Base-by-base conservation (phyloP, 768 basidiomycete species). In the Trametopsis cervina region DNA sequence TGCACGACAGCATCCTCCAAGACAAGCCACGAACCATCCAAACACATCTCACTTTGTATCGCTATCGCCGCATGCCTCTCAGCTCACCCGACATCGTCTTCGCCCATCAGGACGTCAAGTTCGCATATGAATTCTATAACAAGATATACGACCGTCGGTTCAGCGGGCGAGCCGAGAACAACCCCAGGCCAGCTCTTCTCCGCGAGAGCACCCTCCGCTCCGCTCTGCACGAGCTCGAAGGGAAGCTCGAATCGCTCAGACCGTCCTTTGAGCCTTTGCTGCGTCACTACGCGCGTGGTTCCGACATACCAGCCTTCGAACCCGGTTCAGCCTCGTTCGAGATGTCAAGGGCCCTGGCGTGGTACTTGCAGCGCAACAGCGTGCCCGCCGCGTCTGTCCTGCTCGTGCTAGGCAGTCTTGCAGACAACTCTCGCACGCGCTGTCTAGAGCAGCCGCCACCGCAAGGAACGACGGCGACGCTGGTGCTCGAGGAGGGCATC, bases 1-100 rank as follows among this genome's bases (percentile, higher is more conserved):
- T 92, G 11, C 72, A 93, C 37, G 94, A 97, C 61, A 85, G 88
- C 65, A 85, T 97, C 42, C 69, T 92, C n/a, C 83, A 89, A 61
- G 93, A 94, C 66, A 96, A 95, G 61, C 81, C 85, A 11, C 77
- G 81, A 49, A 82, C 86, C 0, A 66, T 94, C 3, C 81, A 85
- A 55, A 74, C 83, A 0, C 85, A 91, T 60, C 68, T 93, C 2
- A 79, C 78, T 1, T 61, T 93, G 23, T 89, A 83, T 59, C 75
- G 71, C 42, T 81, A 81, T 56, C 81, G 87, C 49, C 74, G 66
- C 45, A 79, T 83, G 75, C 67, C 73, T 3, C 76, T 78, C 0
- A 56, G 65, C 3, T 77, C 78, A 4, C 74, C 69, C 7, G 81
- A 78, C 60, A 87, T 83, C 65, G 77, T 81, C 55, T 66, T 89